These are phyloP conservation scores for Nakazawaea ernobii DNA, from an alignment of 805 yeast genomes.

Conservation along the genomic window DNA sequence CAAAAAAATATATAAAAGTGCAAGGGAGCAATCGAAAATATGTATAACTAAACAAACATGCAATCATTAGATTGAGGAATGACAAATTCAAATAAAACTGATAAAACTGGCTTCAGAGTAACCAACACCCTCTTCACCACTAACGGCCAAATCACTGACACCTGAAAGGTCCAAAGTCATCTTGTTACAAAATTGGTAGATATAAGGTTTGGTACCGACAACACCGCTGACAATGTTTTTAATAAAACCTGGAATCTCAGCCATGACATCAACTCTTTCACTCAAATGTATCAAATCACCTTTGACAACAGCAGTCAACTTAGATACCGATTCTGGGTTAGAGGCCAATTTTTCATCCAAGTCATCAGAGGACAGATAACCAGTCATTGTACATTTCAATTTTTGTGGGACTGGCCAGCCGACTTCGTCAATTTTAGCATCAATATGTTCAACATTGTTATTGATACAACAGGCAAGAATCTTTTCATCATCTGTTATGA, in stretches of 20 bases:
- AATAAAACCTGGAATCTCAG: slow-evolving; percentile 91
- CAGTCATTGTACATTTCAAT: slow-evolving; percentile 50
- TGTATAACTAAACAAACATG: neutral
- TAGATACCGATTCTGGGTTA: slow-evolving; percentile 22
- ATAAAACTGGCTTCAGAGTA: slow-evolving; percentile 83
- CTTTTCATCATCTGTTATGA: slow-evolving; percentile 58
- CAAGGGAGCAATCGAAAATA: slow-evolving; percentile 1
- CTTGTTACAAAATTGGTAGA: slow-evolving; percentile 81
- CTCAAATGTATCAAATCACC: slow-evolving; percentile 62
- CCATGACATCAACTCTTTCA: slow-evolving; percentile 96
- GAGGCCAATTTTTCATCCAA: slow-evolving; percentile 36
- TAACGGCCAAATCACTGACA: slow-evolving; percentile 30
- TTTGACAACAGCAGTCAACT: slow-evolving; percentile 41
- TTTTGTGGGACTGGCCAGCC: slow-evolving; percentile 88
- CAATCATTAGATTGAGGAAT: neutral
- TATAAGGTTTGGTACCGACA: slow-evolving; percentile 94
- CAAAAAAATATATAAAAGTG: neutral
- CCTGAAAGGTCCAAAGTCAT: slow-evolving; percentile 39
- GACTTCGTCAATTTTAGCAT: slow-evolving; percentile 59
- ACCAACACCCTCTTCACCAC: slow-evolving; percentile 55
- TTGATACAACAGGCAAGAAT: slow-evolving; percentile 57
- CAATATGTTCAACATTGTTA: slow-evolving; percentile 57
- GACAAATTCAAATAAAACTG: slow-evolving; percentile 22
- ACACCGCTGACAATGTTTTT: slow-evolving; percentile 91
- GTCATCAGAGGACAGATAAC: slow-evolving; percentile 22